Conservation (phyloP, 371 early-diverging fungal genomes). For the Blakeslea trispora region DNA sequence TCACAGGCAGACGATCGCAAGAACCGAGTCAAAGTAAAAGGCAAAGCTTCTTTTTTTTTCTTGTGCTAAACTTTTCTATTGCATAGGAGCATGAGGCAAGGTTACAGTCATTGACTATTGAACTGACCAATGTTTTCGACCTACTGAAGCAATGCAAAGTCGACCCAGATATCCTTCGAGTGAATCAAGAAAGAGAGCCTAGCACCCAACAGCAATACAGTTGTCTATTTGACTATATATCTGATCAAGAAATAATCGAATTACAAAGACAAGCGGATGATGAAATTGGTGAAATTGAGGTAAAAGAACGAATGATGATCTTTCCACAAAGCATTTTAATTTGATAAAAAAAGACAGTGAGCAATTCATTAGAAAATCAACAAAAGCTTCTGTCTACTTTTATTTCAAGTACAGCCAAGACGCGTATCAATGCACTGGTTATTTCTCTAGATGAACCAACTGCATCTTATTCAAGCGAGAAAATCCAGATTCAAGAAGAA, state of each 20-base stretch:
- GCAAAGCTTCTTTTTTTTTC: not conserved
- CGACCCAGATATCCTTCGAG: constrained; percentile 39
- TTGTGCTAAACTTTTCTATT: not conserved
- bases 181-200: constrained; percentile 23
- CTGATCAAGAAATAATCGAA: constrained; percentile 50
- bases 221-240: constrained; percentile 49
- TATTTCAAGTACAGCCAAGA: constrained; percentile 28
- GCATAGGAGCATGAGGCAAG: constrained; percentile 39
- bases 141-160: constrained; percentile 33
- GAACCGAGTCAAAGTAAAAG: constrained; percentile 31
- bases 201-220: not conserved
- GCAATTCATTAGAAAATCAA: constrained; percentile 18
- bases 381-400: constrained; percentile 28
- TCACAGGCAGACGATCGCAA: constrained; percentile 28
- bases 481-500: constrained; percentile 39
- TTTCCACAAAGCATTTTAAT: too few relatives aligned
- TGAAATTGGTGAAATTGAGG: constrained; percentile 51
- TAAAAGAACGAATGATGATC: constrained; percentile 1
- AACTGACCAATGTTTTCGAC: constrained; percentile 41
- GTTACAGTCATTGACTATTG: constrained; percentile 38
- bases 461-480: constrained; percentile 31
- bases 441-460: constrained; percentile 33
- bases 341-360: constrained; percentile 8
- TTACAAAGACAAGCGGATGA: constrained; percentile 48
- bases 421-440: constrained; percentile 27